phyloP scores from a whole-genome alignment of 225 moss, liverwort and hornwort genomes.

The Physcomitrium patens region DNA sequence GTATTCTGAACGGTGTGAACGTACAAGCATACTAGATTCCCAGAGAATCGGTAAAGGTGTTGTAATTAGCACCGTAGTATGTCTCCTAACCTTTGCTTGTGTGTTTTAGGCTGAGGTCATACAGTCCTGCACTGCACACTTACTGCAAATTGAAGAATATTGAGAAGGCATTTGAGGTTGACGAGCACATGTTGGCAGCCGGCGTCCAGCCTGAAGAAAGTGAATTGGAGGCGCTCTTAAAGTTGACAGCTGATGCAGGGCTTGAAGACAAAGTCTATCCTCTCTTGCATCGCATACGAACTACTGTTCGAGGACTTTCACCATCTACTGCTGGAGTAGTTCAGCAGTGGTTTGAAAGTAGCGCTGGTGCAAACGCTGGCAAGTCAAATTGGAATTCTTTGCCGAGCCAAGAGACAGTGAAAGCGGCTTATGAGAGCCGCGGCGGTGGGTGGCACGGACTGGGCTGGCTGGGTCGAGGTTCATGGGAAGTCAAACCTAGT shows the following conservation, averaged over 20 bases:
- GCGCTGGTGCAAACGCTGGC: constrained; percentile 55
- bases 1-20: background rate
- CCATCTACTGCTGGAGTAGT: constrained; percentile 58
- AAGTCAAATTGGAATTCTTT: constrained; percentile 41
- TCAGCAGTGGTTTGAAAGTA: constrained; percentile 74
- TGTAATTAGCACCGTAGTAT: background rate
- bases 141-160: constrained; percentile 79
- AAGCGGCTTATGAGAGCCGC: constrained; percentile 62
- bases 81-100: background rate
- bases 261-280: constrained; percentile 82
- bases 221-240: constrained; percentile 77
- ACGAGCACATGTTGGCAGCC: constrained; percentile 80
- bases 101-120: constrained; percentile 71
- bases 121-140: constrained; percentile 82
- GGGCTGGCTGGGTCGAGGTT: constrained; percentile 86
- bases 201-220: constrained; percentile 85
- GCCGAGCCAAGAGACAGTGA: constrained; percentile 51
- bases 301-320: constrained; percentile 67
- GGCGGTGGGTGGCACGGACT: constrained; percentile 99
- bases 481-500: constrained; percentile 71
- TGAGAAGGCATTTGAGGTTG: constrained; percentile 88
- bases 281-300: constrained; percentile 75
- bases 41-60: background rate
- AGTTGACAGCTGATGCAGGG: constrained; percentile 63
- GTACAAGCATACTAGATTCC: background rate